A percentile compares a stretch with the other conserved stretches of the same genome.
Evolutionary conservation across 805 yeast genomes (phyloP).

Genomic region (Metschnikowia corniflorae): DNA sequence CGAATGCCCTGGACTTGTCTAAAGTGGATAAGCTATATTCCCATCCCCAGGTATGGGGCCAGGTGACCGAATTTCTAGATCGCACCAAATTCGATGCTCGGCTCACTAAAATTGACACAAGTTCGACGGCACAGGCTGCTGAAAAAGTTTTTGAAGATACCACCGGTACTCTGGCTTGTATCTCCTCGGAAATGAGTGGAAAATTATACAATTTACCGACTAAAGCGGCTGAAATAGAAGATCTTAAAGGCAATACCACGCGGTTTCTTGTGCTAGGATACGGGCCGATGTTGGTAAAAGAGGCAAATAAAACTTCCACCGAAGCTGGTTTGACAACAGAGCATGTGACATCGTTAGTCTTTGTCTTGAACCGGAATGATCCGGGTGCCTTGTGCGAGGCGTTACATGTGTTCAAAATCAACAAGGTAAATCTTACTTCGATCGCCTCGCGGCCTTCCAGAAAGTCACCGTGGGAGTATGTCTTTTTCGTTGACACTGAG

Average conservation of each 20-base stretch:
- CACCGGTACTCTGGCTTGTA: constrained; percentile 41
- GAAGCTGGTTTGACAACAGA: not conserved
- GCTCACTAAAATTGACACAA: constrained; percentile 57
- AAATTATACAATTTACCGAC: constrained; percentile 12
- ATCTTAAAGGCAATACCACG: constrained; percentile 73
- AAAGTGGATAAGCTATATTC: constrained; percentile 64
- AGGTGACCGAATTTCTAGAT: constrained; percentile 59
- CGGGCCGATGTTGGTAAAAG: constrained; percentile 4
- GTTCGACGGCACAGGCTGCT: constrained; percentile 86
- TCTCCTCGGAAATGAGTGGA: constrained; percentile 18
- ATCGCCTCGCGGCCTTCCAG: constrained; percentile 78
- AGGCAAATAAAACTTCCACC: not conserved
- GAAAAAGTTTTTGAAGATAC: constrained; percentile 44
- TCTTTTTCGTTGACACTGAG: constrained; percentile 72
- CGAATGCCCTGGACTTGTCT: constrained; percentile 41
- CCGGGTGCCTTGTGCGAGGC: constrained; percentile 76
- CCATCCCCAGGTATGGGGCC: constrained; percentile 99
- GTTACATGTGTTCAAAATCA: constrained; percentile 51
- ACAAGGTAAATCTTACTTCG: constrained; percentile 61
- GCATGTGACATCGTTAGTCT: constrained; percentile 54
- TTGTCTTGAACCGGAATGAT: constrained; percentile 57
- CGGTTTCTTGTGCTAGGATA: constrained; percentile 69
- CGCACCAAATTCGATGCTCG: constrained; percentile 26
- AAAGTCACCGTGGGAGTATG: constrained; percentile 69
- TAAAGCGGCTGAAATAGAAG: constrained; percentile 53